phyloP scores from a whole-genome alignment of 257 asterid genomes.

The Euphrasia confusa region DNA sequence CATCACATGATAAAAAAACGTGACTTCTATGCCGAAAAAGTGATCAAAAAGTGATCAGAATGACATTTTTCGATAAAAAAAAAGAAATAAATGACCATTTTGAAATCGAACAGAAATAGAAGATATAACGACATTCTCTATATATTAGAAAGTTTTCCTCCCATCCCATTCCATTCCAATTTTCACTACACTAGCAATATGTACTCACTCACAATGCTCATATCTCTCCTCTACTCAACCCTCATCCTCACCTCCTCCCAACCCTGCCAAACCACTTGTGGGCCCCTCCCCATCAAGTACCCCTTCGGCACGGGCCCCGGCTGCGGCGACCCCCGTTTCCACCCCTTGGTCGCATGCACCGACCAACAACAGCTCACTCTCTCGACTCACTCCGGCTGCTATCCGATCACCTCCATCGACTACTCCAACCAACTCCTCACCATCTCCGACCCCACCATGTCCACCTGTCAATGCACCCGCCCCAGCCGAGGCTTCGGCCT shows the following conservation, averaged over 20 bases:
- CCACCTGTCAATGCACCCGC: conserved; percentile 70
- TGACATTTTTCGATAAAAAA: no score
- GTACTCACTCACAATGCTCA: neutral
- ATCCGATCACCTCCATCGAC: conserved; percentile 68
- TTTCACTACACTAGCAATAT: no score
- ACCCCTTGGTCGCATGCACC: conserved; percentile 53
- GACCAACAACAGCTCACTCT: conserved; percentile 45
- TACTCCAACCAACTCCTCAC: conserved; percentile 49
- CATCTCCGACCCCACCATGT: conserved; percentile 72
- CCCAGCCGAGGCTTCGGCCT: conserved; percentile 83
- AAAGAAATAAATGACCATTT: no score
- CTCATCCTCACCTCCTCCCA: conserved; percentile 38
- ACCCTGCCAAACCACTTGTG: conserved; percentile 62
- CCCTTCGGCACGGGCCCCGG: conserved; percentile 80
- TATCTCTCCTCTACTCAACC: conserved; percentile 24
- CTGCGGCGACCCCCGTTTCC: conserved; percentile 76
- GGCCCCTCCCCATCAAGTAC: conserved; percentile 51
- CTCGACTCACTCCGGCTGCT: conserved; percentile 64
- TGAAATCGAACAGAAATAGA: no score
- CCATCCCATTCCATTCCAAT: conserved; percentile 12
- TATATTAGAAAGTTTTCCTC: conserved; percentile 20
- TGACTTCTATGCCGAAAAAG: no score
- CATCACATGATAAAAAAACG: no score
- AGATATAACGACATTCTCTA: no score
- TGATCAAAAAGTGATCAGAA: no score